Percentiles rank a stretch among this genome's conserved stretches.
phyloP scores from a whole-genome alignment of 352 stramenopile genomes.

The Globisporangium parvum region DNA sequence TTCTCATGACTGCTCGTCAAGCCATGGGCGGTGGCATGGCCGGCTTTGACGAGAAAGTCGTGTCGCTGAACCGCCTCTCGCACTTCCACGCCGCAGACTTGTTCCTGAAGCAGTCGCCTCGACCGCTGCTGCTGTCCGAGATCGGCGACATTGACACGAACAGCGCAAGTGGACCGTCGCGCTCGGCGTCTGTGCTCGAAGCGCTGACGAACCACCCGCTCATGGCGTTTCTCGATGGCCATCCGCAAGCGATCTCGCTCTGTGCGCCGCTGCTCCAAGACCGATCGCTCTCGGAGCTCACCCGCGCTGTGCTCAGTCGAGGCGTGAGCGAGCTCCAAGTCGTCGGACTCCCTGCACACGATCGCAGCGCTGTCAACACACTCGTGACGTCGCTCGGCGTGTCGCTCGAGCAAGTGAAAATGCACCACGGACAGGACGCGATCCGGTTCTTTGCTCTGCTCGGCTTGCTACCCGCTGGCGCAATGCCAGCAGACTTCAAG shows the following conservation, averaged over 20 bases:
- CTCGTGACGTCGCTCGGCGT: constrained; percentile 71
- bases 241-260: constrained; percentile 75
- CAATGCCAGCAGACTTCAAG: constrained; percentile 73
- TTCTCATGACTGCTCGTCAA: constrained; percentile 70
- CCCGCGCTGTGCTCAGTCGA: constrained; percentile 58
- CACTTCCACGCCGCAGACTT: constrained; percentile 65
- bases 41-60: constrained; percentile 77
- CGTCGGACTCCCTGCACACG: constrained; percentile 50
- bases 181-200: constrained; percentile 43
- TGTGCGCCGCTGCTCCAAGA: constrained; percentile 72
- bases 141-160: constrained; percentile 44
- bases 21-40: constrained; percentile 63
- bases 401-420: constrained; percentile 65
- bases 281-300: constrained; percentile 66
- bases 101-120: constrained; percentile 74
- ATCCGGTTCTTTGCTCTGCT: constrained; percentile 74
- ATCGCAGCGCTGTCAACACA: constrained; percentile 69
- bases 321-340: constrained; percentile 67
- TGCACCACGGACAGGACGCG: constrained; percentile 58
- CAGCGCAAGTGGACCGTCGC: constrained; percentile 15
- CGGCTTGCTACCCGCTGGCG: constrained; percentile 59
- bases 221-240: constrained; percentile 76
- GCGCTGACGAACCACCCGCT: constrained; percentile 59
- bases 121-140: constrained; percentile 57
- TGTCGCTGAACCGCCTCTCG: constrained; percentile 67